Conservation (phyloP, 2,329 filamentous ascomycete genomes). For the Dothideomycetes sp. region DNA sequence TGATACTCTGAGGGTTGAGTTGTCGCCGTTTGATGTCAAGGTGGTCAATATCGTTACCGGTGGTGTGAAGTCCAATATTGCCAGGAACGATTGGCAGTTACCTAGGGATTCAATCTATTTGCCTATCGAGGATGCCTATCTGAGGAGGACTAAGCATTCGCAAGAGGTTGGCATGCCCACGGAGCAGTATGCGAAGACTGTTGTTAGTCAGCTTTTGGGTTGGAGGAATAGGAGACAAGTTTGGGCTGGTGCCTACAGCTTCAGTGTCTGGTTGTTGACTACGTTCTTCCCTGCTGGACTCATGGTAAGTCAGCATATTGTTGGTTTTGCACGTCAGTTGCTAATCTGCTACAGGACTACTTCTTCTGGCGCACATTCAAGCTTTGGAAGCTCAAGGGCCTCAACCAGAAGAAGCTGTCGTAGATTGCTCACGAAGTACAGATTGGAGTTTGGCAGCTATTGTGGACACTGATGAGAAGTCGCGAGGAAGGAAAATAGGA, state of each 20-base stretch:
- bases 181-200: slow-evolving; percentile 44
- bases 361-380: slow-evolving; percentile 45
- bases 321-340: slow-evolving; percentile 17
- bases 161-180: slow-evolving; percentile 46
- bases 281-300: slow-evolving; percentile 38
- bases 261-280: slow-evolving; percentile 40
- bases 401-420: slow-evolving; percentile 21
- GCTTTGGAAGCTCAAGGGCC: slow-evolving; percentile 35
- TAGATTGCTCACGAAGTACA: too few species aligned
- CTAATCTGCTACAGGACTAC: slow-evolving; percentile 30
- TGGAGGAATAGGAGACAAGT: slow-evolving; percentile 32
- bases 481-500: too few species aligned
- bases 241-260: slow-evolving; percentile 46
- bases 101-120: slow-evolving; percentile 42
- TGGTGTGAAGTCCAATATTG: slow-evolving; percentile 51
- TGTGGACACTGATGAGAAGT: too few species aligned
- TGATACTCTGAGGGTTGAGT: slow-evolving; percentile 49
- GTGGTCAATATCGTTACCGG: slow-evolving; percentile 47
- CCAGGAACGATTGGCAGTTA: slow-evolving; percentile 42
- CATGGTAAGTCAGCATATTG: slow-evolving; percentile 23
- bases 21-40: slow-evolving; percentile 41
- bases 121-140: slow-evolving; percentile 44
- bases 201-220: slow-evolving; percentile 43
- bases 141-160: slow-evolving; percentile 42
- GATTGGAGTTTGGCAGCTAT: too few species aligned